Evolutionary conservation across 805 yeast species (phyloP), one percentile per base, ranked within the genome.

Genomic region (Candida fluviatilis): DNA sequence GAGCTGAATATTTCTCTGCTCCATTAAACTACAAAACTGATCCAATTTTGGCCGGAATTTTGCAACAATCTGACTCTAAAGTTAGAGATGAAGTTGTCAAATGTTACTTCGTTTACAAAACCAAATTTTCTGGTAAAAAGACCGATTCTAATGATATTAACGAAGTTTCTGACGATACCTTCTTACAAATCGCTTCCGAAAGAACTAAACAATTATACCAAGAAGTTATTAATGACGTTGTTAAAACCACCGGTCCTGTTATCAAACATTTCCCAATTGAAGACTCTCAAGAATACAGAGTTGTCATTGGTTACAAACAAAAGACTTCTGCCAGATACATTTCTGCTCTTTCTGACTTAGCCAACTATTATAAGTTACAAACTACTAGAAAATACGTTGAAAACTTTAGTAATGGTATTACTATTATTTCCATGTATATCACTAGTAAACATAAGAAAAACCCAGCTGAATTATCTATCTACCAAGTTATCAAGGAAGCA

Each of bases 401-500:
- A 62, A 93, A 90, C 59, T 93, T 91, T 59, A 73, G 90, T 48
- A 88, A 90, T 57, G 96, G 95, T 37, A 76, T 82, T 46, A 82
- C 96, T 17, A 75, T 91, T 37, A 78, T 89, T 52, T 89, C 97
- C 27, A 76, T 89, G 71, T 93, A 93, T 63, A 75, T 91, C 54
- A 77, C 77, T 34, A 83, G 86, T 40, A 59, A 68, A 16, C 68
- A 76, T 24, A 80, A 75, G 47, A 62, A 52, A 56, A 54, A 49
- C 17, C 78, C 81, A 3, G 71, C 80, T 41, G 91, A 88, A 52
- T 72, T 84, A 52, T 81, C 95, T 17, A 81, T 90, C 47, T 81
- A 81, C 58, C 98, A 91, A 69, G 84, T 91, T 44, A 82, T 86
- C 55, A 89, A 87, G 67, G 99, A 91, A 64, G 95, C 96, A 25